Percentiles rank a stretch among this genome's conserved stretches.
Conservation (phyloP, 805 yeast genomes). For the Metschnikowia shivogae region DNA sequence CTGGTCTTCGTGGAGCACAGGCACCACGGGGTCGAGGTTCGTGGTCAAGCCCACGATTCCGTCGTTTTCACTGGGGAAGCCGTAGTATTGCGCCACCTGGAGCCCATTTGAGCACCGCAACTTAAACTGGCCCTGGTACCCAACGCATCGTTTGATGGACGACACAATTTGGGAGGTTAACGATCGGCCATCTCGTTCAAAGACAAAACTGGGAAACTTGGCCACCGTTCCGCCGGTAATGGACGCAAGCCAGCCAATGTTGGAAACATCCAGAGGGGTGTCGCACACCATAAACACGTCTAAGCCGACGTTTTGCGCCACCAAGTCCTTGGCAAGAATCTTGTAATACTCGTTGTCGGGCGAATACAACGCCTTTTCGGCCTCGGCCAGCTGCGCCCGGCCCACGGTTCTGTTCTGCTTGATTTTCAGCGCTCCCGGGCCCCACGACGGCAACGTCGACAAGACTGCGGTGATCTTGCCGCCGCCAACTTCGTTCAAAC, state of each 20-base stretch:
- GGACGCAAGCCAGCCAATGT: slow-evolving; percentile 61
- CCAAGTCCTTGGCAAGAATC: slow-evolving; percentile 53
- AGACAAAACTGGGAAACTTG: slow-evolving; percentile 62
- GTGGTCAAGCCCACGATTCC: slow-evolving; percentile 21
- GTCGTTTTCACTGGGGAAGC: slow-evolving; percentile 34
- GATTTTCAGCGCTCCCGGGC: slow-evolving; percentile 64
- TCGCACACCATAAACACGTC: slow-evolving; percentile 71
- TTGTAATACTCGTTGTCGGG: slow-evolving; percentile 62
- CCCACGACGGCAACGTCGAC: slow-evolving; percentile 71
- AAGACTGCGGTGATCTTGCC: slow-evolving; percentile 76
- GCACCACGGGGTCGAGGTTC: slow-evolving; percentile 61
- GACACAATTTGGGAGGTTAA: slow-evolving; percentile 58
- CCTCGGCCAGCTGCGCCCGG: slow-evolving; percentile 38
- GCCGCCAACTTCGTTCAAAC: slow-evolving; percentile 64
- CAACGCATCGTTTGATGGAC: slow-evolving; percentile 49
- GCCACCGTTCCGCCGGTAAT: slow-evolving; percentile 69
- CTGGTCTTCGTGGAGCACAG: slow-evolving; percentile 59
- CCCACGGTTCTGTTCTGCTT: slow-evolving; percentile 39
- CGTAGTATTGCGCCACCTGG: slow-evolving; percentile 73
- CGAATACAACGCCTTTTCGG: slow-evolving; percentile 49
- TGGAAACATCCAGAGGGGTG: slow-evolving; percentile 66
- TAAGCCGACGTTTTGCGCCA: slow-evolving; percentile 60
- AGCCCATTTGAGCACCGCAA: slow-evolving; percentile 85
- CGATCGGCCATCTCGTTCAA: slow-evolving; percentile 65
- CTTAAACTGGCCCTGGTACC: slow-evolving; percentile 78